Evolutionary conservation across 441 rosid species (phyloP).

Genomic region (Pelargonium myrrhifolium): DNA sequence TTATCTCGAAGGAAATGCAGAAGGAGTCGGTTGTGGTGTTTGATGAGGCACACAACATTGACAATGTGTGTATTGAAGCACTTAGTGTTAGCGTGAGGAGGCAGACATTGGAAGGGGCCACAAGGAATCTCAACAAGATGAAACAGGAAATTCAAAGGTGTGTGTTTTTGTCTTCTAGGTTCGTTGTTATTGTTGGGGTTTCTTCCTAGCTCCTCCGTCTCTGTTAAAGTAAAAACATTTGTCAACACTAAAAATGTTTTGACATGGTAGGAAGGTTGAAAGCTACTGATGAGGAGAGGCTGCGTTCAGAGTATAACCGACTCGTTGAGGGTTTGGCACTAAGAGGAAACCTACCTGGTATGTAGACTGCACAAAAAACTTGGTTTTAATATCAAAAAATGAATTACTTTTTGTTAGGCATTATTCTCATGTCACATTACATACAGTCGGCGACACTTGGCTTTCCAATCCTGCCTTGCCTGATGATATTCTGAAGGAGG

Average conservation of each 20-base stretch:
- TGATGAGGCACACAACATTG: slow-evolving; percentile 97
- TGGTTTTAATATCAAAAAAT: neutral
- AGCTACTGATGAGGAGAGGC: slow-evolving; percentile 81
- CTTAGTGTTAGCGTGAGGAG: slow-evolving; percentile 88
- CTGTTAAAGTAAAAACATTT: neutral
- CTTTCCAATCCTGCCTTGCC: slow-evolving; percentile 97
- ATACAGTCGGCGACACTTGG: slow-evolving; percentile 69
- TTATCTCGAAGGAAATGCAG: slow-evolving; percentile 92
- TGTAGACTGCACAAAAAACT: slow-evolving; percentile 20
- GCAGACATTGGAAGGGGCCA: slow-evolving; percentile 90
- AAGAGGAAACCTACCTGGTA: slow-evolving; percentile 77
- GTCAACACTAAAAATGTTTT: slow-evolving; percentile 27
- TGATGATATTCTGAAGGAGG: slow-evolving; percentile 85
- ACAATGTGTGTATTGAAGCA: slow-evolving; percentile 92
- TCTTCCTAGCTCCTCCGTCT: neutral
- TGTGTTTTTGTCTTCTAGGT: slow-evolving; percentile 9
- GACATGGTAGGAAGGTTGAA: slow-evolving; percentile 97
- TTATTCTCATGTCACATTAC: neutral
- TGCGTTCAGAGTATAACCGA: slow-evolving; percentile 84
- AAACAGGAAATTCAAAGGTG: slow-evolving; percentile 69
- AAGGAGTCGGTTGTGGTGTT: slow-evolving; percentile 87
- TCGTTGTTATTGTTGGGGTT: slow-evolving; percentile 10
- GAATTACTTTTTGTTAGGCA: slow-evolving; percentile 10
- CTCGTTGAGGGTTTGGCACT: slow-evolving; percentile 87
- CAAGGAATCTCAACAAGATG: slow-evolving; percentile 68